Conservation (phyloP, 176 grass and related monocot species). For the Avena eriantha region DNA sequence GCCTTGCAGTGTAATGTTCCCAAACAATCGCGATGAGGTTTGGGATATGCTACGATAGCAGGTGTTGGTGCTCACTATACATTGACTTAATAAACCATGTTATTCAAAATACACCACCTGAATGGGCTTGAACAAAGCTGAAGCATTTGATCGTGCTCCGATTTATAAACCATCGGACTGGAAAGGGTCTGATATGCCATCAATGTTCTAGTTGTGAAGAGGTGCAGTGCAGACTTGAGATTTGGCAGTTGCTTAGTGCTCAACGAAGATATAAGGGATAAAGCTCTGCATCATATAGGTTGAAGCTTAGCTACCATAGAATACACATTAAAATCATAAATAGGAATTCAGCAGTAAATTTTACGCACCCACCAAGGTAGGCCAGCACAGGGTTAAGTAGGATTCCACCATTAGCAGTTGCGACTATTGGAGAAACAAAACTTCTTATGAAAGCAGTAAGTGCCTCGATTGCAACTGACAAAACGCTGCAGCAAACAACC, state of each 20-base stretch:
- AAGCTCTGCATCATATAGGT: conserved; percentile 64
- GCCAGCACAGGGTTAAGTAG: conserved; percentile 94
- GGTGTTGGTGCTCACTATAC: not conserved
- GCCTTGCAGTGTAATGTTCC: not conserved
- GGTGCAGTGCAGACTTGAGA: conserved; percentile 68
- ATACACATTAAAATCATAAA: conserved; percentile 33
- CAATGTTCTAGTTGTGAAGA: conserved; percentile 86
- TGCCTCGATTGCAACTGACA: conserved; percentile 93
- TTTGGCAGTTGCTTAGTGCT: conserved; percentile 73
- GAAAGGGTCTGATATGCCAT: conserved; percentile 89
- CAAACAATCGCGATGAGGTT: conserved; percentile 18
- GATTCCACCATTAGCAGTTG: conserved; percentile 72
- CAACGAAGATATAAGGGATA: conserved; percentile 81
- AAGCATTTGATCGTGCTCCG: conserved; percentile 80
- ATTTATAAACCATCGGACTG: conserved; percentile 81
- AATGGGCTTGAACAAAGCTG: conserved; percentile 84
- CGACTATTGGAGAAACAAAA: conserved; percentile 69
- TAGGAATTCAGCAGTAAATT: conserved; percentile 25
- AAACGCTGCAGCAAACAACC: conserved; percentile 62
- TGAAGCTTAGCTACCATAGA: conserved; percentile 41
- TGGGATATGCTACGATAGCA: not conserved
- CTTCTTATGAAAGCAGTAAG: conserved; percentile 96
- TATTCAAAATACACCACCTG: conserved; percentile 55
- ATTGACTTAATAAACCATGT: conserved; percentile 32
- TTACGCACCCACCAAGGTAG: conserved; percentile 86